A percentile compares a stretch with the other conserved stretches of the same genome.
Conservation (phyloP, 208 protist species). For the Angomonas deanei region DNA sequence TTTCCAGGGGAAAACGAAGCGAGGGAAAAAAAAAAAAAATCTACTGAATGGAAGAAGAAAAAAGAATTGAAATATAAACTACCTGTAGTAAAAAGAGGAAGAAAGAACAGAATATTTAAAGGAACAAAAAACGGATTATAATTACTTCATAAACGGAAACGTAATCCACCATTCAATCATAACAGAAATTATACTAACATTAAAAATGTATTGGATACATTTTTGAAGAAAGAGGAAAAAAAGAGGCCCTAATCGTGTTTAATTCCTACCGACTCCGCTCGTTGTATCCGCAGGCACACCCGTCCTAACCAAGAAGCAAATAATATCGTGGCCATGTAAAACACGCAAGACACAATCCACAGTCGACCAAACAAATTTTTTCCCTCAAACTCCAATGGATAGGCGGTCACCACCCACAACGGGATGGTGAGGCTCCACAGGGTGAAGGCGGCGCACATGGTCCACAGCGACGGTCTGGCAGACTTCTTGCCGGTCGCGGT, state of each 20-base stretch:
- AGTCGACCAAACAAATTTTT: conserved; percentile 71
- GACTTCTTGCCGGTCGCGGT: not conserved
- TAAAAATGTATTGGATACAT: too few species aligned
- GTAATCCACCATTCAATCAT: too few species aligned
- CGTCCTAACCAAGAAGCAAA: conserved; percentile 64
- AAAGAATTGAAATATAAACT: not conserved
- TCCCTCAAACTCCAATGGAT: conserved; percentile 82
- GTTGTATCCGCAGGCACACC: conserved; percentile 37
- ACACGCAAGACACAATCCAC: conserved; percentile 77
- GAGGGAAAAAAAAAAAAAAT: not conserved
- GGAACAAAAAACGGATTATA: too few species aligned
- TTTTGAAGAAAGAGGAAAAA: too few species aligned
- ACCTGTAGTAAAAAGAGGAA: not conserved
- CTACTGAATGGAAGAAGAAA: not conserved
- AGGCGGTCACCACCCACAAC: conserved; percentile 73
- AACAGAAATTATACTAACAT: too few species aligned
- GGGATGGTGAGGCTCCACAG: conserved; percentile 66
- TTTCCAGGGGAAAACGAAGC: not conserved
- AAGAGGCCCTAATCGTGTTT: too few species aligned
- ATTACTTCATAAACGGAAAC: too few species aligned
- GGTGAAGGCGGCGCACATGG: conserved; percentile 19
- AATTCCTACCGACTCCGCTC: too few species aligned
- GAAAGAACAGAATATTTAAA: too few species aligned
- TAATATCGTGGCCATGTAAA: conserved; percentile 75
- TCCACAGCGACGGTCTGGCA: conserved; percentile 12